Percentiles rank a stretch among this genome's conserved stretches.
Evolutionary conservation across 495 filamentous ascomycete genomes (phyloP).

Genomic region (Neurospora discreta): DNA sequence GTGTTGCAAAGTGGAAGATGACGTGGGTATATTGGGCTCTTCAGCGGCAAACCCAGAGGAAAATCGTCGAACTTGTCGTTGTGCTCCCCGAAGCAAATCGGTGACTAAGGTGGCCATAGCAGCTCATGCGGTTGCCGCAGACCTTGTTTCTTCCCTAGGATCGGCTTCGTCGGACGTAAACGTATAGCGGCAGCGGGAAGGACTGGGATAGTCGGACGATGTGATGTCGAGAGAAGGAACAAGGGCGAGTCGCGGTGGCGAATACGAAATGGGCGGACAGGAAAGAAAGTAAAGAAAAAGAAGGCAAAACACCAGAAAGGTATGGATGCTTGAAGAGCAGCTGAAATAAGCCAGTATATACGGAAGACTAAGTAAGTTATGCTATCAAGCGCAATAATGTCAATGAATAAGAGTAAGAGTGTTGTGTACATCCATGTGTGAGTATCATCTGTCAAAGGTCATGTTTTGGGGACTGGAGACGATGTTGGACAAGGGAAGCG

Average conservation of each 20-base stretch:
- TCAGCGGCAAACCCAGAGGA: constrained; percentile 32
- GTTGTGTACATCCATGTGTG: neutral
- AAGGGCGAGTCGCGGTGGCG: neutral
- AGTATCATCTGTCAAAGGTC: neutral
- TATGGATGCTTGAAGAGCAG: neutral
- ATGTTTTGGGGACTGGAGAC: neutral
- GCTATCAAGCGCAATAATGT: neutral
- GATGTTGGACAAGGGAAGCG: neutral
- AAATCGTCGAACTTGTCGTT: constrained; percentile 59
- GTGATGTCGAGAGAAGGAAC: neutral
- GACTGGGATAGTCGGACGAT: neutral
- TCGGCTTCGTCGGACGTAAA: neutral
- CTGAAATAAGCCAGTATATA: neutral
- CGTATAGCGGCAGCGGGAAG: constrained; percentile 1
- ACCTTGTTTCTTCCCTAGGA: neutral
- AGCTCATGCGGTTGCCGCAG: constrained; percentile 6
- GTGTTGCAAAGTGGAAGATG: constrained; percentile 5
- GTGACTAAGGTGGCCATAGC: constrained; percentile 65
- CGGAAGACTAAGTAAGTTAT: neutral
- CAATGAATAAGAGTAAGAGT: neutral
- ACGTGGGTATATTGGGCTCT: constrained; percentile 10
- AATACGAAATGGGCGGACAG: neutral
- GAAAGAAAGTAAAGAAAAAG: neutral
- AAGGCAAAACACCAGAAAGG: neutral
- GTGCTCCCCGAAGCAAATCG: constrained; percentile 36